phyloP scores from a whole-genome alignment of 2,329 filamentous ascomycete genomes.

The Aspergillus novoparasiticus region DNA sequence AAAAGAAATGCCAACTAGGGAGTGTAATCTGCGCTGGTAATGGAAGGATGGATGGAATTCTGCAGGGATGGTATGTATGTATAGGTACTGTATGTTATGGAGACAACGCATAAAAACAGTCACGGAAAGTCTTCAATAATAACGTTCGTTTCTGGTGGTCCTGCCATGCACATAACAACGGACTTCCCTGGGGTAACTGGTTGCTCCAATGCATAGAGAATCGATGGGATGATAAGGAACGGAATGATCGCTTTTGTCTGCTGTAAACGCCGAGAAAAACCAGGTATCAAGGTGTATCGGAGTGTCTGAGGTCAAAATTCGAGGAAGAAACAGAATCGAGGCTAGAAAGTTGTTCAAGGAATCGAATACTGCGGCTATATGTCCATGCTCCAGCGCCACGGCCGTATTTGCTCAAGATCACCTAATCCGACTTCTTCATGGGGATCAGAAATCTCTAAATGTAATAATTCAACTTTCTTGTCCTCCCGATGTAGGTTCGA shows the following conservation, averaged over 20 bases:
- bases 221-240: neutral
- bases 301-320: constrained; percentile 4
- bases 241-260: constrained; percentile 15
- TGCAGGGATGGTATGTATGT: neutral
- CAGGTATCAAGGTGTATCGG: neutral
- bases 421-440: constrained; percentile 34
- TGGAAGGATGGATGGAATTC: neutral
- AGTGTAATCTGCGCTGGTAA: constrained; percentile 12
- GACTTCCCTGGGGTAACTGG: constrained; percentile 3
- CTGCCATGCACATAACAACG: constrained; percentile 17
- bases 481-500: constrained; percentile 34
- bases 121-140: neutral
- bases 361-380: constrained; percentile 29
- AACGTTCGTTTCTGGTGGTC: constrained; percentile 13
- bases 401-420: constrained; percentile 37
- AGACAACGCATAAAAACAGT: neutral
- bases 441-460: constrained; percentile 39
- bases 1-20: constrained; percentile 5
- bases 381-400: constrained; percentile 49
- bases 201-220: constrained; percentile 11
- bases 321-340: neutral
- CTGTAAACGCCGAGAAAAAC: constrained; percentile 15
- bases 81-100: constrained; percentile 4
- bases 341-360: neutral
- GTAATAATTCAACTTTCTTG: constrained; percentile 39